A percentile compares a stretch with the other conserved stretches of the same genome.
phyloP scores from a whole-genome alignment of 163 green algal species.

The Chlorella variabilis region DNA sequence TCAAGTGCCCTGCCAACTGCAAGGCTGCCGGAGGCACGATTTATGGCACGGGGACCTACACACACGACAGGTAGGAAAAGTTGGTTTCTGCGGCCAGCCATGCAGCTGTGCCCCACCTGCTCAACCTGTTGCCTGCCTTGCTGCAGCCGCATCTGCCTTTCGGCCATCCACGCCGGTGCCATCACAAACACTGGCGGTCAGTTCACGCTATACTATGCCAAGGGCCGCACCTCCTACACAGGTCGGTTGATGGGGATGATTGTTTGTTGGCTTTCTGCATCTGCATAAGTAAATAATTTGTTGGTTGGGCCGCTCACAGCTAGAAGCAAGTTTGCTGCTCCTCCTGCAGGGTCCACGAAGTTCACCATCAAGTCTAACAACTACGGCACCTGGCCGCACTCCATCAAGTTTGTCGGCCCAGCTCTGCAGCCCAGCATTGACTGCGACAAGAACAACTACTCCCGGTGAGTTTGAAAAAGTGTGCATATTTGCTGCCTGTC shows the following conservation, averaged over 20 bases:
- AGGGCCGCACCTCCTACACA: neutral
- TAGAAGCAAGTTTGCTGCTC: no score
- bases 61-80: no score
- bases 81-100: no score
- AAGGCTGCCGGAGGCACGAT: neutral
- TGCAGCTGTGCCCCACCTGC: no score
- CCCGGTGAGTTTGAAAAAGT: neutral
- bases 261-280: no score
- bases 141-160: neutral
- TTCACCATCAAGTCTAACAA: neutral
- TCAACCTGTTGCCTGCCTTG: no score
- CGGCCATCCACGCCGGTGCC: neutral
- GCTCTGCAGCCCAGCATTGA: neutral
- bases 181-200: neutral
- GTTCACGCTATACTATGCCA: slow-evolving; percentile 1
- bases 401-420: slow-evolving; percentile 4
- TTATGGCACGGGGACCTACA: neutral
- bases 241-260: no score
- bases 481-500: no score
- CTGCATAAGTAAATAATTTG: no score
- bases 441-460: neutral
- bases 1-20: neutral
- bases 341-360: neutral
- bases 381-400: neutral
- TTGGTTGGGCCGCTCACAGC: no score